Evolutionary conservation across 345 rosid species (phyloP).

Genomic region (Pistacia atlantica): DNA sequence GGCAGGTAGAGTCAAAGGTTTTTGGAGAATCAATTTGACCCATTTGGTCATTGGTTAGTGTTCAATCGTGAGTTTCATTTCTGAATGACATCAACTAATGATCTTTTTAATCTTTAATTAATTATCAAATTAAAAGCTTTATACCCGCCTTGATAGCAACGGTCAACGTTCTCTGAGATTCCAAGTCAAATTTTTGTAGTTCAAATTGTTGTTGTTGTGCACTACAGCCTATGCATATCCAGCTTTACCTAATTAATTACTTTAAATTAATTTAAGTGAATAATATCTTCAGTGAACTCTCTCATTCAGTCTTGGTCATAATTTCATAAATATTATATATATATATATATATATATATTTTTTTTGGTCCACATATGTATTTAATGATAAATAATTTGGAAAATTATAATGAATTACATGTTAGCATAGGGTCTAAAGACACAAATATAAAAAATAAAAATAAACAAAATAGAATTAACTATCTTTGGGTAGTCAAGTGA

Average conservation of each 20-base stretch:
- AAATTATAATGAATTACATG: too few species aligned
- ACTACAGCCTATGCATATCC: slow-evolving; percentile 16
- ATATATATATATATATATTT: background rate
- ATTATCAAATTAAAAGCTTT: slow-evolving; percentile 14
- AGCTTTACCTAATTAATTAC: slow-evolving; percentile 9
- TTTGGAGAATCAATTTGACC: slow-evolving; percentile 4
- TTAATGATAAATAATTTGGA: too few species aligned
- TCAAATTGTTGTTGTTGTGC: slow-evolving; percentile 29
- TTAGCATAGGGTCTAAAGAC: too few species aligned
- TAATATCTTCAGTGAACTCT: background rate
- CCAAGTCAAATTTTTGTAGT: slow-evolving; percentile 14
- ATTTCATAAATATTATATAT: too few species aligned
- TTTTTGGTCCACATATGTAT: background rate
- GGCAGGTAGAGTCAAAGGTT: slow-evolving; percentile 22
- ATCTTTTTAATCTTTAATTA: background rate
- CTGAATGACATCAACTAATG: background rate
- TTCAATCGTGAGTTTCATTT: background rate
- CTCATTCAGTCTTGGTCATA: too few species aligned
- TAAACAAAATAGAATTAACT: too few species aligned
- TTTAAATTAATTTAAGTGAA: background rate
- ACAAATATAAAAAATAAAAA: too few species aligned
- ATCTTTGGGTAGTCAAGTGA: too few species aligned
- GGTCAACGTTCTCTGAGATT: slow-evolving; percentile 5
- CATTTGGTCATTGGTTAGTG: background rate
- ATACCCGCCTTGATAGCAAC: slow-evolving; percentile 26